phyloP scores from a whole-genome alignment of 1,284 basidiomycete species.

The Golubevia pallescens region DNA sequence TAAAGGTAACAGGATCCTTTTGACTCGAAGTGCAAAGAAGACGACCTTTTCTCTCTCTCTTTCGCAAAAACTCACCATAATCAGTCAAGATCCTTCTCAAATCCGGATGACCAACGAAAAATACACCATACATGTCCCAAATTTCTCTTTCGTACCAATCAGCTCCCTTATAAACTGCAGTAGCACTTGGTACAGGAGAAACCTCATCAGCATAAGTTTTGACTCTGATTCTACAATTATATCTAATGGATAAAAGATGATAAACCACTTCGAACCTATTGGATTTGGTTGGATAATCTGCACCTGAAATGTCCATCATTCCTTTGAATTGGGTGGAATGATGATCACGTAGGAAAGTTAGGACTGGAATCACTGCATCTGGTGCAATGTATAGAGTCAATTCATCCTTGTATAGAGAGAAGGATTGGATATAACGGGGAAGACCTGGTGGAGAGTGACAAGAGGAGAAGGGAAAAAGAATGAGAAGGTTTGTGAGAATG shows the following conservation, averaged over 20 bases:
- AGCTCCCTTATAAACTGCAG: conserved; percentile 82
- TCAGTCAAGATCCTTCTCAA: conserved; percentile 96
- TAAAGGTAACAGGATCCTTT: background rate
- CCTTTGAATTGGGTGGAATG: conserved; percentile 92
- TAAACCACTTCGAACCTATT: conserved; percentile 98
- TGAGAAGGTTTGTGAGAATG: too few relatives aligned
- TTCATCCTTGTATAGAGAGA: conserved; percentile 81
- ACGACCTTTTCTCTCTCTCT: background rate
- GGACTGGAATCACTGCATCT: conserved; percentile 79
- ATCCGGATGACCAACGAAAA: conserved; percentile 95
- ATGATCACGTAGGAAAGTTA: conserved; percentile 95
- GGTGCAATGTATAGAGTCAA: conserved; percentile 88
- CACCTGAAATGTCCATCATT: conserved; percentile 91
- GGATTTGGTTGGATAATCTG: conserved; percentile 89
- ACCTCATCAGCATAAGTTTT: conserved; percentile 98
- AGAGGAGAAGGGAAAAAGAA: too few relatives aligned
- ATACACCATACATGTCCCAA: conserved; percentile 97
- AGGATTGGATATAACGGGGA: conserved; percentile 62
- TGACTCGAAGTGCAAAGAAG: background rate
- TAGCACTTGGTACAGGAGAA: conserved; percentile 87
- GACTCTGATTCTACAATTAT: conserved; percentile 81
- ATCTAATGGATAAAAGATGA: conserved; percentile 83
- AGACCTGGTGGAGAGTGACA: conserved; percentile 39
- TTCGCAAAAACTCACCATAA: conserved; percentile 74
- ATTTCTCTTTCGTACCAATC: conserved; percentile 99